phyloP scores from a whole-genome alignment of 352 stramenopile genomes.

The Pseudoperonospora humuli region DNA sequence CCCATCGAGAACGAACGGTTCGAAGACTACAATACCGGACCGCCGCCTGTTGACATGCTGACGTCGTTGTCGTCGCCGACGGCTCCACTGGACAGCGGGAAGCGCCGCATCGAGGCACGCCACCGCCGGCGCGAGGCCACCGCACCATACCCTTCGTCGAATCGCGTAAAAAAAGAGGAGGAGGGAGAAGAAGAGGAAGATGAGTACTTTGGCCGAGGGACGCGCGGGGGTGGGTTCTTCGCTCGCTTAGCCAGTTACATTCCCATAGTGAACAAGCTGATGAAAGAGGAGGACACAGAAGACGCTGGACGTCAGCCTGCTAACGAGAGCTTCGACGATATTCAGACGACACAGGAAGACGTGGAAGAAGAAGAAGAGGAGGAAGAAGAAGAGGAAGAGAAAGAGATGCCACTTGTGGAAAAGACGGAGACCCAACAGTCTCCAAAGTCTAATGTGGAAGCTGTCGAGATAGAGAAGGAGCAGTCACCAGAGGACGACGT shows the following conservation, averaged over 20 bases:
- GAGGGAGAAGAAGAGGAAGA: constrained; percentile 13
- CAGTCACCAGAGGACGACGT: constrained; percentile 17
- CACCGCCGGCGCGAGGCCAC: constrained; percentile 31
- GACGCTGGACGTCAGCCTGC: constrained; percentile 6
- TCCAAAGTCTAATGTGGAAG: constrained; percentile 4
- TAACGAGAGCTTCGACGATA: constrained; percentile 6
- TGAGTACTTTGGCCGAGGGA: constrained; percentile 10
- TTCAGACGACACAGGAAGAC: constrained; percentile 24
- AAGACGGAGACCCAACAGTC: background rate
- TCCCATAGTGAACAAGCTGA: constrained; percentile 50
- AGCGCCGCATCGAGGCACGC: constrained; percentile 16
- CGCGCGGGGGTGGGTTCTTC: constrained; percentile 31
- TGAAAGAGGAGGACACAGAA: constrained; percentile 27
- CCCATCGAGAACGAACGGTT: background rate
- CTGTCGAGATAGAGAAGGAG: no score
- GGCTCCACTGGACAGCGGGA: constrained; percentile 13
- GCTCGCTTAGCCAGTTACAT: constrained; percentile 56
- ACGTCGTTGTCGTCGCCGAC: constrained; percentile 21
- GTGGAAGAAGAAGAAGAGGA: constrained; percentile 16
- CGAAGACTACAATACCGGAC: background rate
- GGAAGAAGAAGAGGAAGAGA: constrained; percentile 6
- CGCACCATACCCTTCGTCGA: constrained; percentile 26
- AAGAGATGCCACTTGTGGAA: constrained; percentile 6
- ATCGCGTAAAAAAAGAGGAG: constrained; percentile 10
- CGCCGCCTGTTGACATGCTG: no score